phyloP scores from a whole-genome alignment of 2,329 filamentous ascomycete genomes.

The Alternaria gansuensis region DNA sequence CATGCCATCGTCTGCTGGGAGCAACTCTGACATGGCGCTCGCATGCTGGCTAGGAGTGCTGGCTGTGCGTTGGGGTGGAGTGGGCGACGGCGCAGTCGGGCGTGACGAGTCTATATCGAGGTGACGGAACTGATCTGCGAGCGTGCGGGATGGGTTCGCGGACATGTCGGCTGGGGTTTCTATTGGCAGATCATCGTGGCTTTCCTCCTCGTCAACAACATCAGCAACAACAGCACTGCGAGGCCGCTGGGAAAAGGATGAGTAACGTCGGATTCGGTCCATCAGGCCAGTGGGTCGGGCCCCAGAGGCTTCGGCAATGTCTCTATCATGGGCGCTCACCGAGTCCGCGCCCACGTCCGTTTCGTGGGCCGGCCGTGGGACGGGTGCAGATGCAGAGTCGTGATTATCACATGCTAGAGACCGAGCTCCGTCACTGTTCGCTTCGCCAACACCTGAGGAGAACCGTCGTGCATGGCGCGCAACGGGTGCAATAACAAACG shows the following conservation, averaged over 20 bases:
- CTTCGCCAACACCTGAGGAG: constrained; percentile 44
- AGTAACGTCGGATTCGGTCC: constrained; percentile 34
- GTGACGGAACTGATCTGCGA: constrained; percentile 41
- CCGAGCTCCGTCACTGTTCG: constrained; percentile 27
- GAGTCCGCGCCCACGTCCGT: constrained; percentile 20
- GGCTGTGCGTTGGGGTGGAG: constrained; percentile 23
- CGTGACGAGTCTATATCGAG: constrained; percentile 36
- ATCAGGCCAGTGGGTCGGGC: constrained; percentile 23
- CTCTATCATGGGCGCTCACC: constrained; percentile 15
- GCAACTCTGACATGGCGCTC: constrained; percentile 44
- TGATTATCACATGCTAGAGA: constrained; percentile 44
- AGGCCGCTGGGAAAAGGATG: constrained; percentile 34
- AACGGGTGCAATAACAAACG: constrained; percentile 54
- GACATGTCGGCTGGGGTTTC: constrained; percentile 45
- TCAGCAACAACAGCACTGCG: constrained; percentile 38
- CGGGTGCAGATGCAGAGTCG: constrained; percentile 14
- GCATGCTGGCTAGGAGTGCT: constrained; percentile 35
- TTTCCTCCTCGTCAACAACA: constrained; percentile 36
- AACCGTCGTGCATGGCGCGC: constrained; percentile 53
- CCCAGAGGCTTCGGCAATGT: constrained; percentile 17
- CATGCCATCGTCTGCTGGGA: constrained; percentile 63
- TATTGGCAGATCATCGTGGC: constrained; percentile 37
- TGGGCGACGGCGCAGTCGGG: constrained; percentile 36
- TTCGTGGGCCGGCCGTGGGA: constrained; percentile 19
- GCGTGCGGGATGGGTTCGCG: constrained; percentile 40